Base-by-base conservation (phyloP, 768 basidiomycete genomes). In the Phanerochaete sordida region DNA sequence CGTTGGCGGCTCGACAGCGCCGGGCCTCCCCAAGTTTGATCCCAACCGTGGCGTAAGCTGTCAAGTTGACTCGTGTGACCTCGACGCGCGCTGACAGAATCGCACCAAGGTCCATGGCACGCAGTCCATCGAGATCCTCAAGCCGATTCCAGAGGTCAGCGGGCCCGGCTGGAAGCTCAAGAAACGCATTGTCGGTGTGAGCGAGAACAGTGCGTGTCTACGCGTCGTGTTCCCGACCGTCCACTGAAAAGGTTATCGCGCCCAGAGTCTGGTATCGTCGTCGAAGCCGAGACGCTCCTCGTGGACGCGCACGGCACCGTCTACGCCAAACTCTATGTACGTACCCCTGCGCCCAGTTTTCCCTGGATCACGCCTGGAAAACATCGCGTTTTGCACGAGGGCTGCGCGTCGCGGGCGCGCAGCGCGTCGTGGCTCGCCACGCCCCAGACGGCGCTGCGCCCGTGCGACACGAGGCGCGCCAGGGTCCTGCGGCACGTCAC, bases 91-190 rank as follows among this genome's bases (percentile, higher is more conserved):
- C 48, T 56, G 15, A 50, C 6, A 15, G 28, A 13, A 21, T 24
- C 48, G 23, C 44, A 31, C 21, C 16, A 23, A 91, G 88, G 86
- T 92, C 3, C 92, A 95, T 67, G 92, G 76, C 5, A 84, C 84
- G 12, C 91, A 93, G 70, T 85, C 84, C 7, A 90, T 95, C 59
- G 85, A 94, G 71, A 81, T 93, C 28, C 68, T 95, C 61, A 89
- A 85, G 70, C 83, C 86, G n/a, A 75, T 95, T 51, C 93, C 93
- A 0, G 71, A 80, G 0, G 86, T 84, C 33, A 88, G 87, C 62
- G 91, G 91, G 9, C 76, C 82, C 2, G 93, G 91, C 8, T 95
- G 93, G 93, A 88, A 78, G 59, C 78, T 87, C 69, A 85, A 81
- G 64, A 77, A 77, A 60, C 80, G 85, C 58, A 79, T 91, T 51